Base-by-base conservation (phyloP, 352 stramenopile species). In the Stephanocyclus meneghinianus region DNA sequence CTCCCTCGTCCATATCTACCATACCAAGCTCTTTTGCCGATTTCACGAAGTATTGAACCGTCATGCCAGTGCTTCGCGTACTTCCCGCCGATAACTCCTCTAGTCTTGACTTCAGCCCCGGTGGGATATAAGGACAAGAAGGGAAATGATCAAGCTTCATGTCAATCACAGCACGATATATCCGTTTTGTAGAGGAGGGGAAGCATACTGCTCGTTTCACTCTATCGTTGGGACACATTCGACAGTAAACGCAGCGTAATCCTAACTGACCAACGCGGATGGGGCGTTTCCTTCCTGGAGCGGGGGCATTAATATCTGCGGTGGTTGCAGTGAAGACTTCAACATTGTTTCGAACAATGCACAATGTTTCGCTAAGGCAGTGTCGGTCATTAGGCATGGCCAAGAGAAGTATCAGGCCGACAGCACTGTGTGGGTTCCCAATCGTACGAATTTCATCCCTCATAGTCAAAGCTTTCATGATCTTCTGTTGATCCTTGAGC, bases 81-180 rank as follows among this genome's bases (percentile, higher is more conserved):
- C 84, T 90, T 5, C 81, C 83, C 16, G 74, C 69, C 59, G 88
- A 88, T 21, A 93, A 67, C 32, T 89, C 76, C 40, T 87, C 64
- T 1, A 93, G 71, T 30, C 76, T 79, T n/a, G 76, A 65, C 67
- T 92, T 92, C n/a, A 93, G 66, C 13, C 66, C 61, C 37, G 48
- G 29, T 21, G 89, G 89, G 16, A 94, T 88, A 57, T 91, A 91
- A 6, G 83, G 88, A 68, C 90, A 94, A 35, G 80, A 71, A 48
- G 81, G 79, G 53, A 94, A 92, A 77, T 94, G 90, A 76, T 93
- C 87, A 2, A 93, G 74, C 59, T 93, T 93, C 87, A 94, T 93
- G 60, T 94, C 87, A 73, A 93, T 94, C 1, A 92, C 83, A n/a
- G 90, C 88, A 2, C 87, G 67, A 59, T 94, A 94, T 29, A 94